Conservation (phyloP, 352 stramenopile species). For the Phytopythium helicoides region DNA sequence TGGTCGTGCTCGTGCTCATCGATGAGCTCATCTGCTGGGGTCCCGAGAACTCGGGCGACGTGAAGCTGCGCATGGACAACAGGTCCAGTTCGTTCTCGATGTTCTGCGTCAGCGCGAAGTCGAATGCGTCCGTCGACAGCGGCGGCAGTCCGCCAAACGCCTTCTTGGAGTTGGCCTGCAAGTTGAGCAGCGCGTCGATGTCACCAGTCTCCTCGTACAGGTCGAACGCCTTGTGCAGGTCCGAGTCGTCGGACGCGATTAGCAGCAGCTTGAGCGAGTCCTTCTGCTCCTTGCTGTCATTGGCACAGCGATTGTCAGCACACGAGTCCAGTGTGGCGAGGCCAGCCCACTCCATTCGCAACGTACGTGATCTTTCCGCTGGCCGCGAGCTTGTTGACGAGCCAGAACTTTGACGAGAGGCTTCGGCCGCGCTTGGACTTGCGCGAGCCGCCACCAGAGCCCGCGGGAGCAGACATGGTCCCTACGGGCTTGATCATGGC, state of each 20-base stretch:
- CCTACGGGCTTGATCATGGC: constrained; percentile 24
- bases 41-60: constrained; percentile 8
- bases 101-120: constrained; percentile 77
- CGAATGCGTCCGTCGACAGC: constrained; percentile 58
- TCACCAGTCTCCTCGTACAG: constrained; percentile 79
- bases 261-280: constrained; percentile 79
- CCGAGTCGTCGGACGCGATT: constrained; percentile 72
- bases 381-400: constrained; percentile 78
- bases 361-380: constrained; percentile 74
- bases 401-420: constrained; percentile 85
- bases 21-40: constrained; percentile 14
- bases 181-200: constrained; percentile 66
- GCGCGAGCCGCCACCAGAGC: constrained; percentile 21
- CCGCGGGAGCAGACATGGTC: constrained; percentile 1
- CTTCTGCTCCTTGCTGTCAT: constrained; percentile 50
- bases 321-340: neutral
- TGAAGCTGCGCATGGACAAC: constrained; percentile 71
- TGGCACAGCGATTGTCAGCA: neutral
- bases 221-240: constrained; percentile 71
- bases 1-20: constrained; percentile 1
- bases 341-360: neutral
- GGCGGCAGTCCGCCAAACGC: constrained; percentile 55
- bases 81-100: constrained; percentile 80
- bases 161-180: constrained; percentile 64
- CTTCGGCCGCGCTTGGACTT: constrained; percentile 70